Evolutionary conservation across 345 rosid species (phyloP).

Genomic region (Brassica cretica): DNA sequence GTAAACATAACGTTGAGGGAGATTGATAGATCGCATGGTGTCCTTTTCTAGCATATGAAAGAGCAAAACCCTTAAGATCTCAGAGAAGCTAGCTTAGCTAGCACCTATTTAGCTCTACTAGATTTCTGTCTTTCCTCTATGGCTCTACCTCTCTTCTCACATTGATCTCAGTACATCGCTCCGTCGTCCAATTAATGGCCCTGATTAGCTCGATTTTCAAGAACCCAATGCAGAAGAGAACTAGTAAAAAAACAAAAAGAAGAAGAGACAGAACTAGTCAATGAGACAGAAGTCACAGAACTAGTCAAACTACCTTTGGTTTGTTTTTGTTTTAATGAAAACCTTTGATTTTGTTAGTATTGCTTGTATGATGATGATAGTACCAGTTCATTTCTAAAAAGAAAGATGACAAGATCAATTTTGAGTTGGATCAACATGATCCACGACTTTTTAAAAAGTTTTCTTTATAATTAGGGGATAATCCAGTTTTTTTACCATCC

Average conservation of each 20-base stretch:
- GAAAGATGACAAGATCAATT: background rate
- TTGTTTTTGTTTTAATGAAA: background rate
- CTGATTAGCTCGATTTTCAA: slow-evolving; percentile 13
- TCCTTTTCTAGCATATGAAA: slow-evolving; percentile 17
- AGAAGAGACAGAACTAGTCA: background rate
- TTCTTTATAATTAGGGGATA: background rate
- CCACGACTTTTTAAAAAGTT: background rate
- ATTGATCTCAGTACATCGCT: slow-evolving; percentile 19
- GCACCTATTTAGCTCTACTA: background rate
- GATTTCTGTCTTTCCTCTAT: slow-evolving; percentile 12
- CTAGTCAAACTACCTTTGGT: background rate
- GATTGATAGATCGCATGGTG: slow-evolving; percentile 20
- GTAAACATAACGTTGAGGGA: background rate
- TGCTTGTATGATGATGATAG: too few relatives aligned
- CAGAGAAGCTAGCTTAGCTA: slow-evolving; percentile 28
- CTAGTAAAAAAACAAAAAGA: background rate
- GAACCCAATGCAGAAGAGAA: background rate
- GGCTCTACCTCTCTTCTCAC: slow-evolving; percentile 4
- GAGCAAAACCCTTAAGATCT: slow-evolving; percentile 23
- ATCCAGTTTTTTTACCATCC: background rate
- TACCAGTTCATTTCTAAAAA: too few relatives aligned
- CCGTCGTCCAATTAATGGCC: slow-evolving; percentile 23
- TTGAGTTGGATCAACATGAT: background rate
- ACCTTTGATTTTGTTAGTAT: background rate
- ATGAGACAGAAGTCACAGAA: background rate